phyloP scores from a whole-genome alignment of 2,329 filamentous ascomycete genomes.

The Alternaria dauci region DNA sequence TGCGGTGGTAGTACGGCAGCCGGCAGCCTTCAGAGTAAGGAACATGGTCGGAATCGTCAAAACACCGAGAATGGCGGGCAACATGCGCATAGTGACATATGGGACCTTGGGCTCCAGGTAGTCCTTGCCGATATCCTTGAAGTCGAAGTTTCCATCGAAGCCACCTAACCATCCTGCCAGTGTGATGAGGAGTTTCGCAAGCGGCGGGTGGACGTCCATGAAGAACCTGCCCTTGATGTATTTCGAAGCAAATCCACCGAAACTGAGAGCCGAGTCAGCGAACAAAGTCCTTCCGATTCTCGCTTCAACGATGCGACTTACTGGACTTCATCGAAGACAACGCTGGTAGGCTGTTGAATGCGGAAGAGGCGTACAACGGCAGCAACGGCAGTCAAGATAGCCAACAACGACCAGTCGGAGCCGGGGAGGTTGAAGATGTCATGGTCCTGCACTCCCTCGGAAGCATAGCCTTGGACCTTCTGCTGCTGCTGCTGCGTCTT shows the following conservation, averaged over 20 bases:
- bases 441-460: conserved; percentile 83
- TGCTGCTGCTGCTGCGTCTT: conserved; percentile 40
- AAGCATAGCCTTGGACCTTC: conserved; percentile 67
- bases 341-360: conserved; percentile 94
- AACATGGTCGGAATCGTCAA: conserved; percentile 92
- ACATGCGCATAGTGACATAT: conserved; percentile 96
- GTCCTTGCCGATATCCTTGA: conserved; percentile 99
- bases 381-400: conserved; percentile 76
- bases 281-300: not conserved
- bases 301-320: conserved; percentile 61
- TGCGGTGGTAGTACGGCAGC: conserved; percentile 87
- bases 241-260: conserved; percentile 96
- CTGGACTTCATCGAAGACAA: conserved; percentile 99
- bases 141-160: conserved; percentile 95
- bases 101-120: conserved; percentile 94
- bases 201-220: conserved; percentile 99
- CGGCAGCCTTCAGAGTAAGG: conserved; percentile 87
- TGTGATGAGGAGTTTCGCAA: conserved; percentile 96
- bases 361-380: conserved; percentile 86
- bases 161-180: conserved; percentile 94
- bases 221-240: conserved; percentile 99
- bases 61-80: conserved; percentile 89
- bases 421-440: conserved; percentile 88
- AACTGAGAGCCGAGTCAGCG: conserved; percentile 64
- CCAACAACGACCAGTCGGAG: conserved; percentile 82